Evolutionary conservation across 129 eudicot genomes (phyloP).

Genomic region (Glebionis coronaria): DNA sequence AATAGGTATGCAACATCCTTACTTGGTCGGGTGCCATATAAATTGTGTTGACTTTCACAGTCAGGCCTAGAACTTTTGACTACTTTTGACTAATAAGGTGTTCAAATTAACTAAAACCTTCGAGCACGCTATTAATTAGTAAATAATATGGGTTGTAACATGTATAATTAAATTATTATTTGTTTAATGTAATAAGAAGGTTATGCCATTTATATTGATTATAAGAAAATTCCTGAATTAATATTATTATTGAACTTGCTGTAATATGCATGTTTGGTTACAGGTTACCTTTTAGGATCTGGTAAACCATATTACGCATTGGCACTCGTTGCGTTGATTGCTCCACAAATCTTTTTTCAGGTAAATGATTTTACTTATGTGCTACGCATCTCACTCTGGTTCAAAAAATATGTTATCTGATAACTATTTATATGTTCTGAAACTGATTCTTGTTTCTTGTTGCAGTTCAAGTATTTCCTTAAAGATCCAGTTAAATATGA

Average conservation of each 20-base stretch:
- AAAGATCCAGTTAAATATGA: slow-evolving; percentile 93
- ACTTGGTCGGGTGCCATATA: neutral
- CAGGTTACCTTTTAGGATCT: slow-evolving; percentile 80
- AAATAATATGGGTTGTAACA: neutral
- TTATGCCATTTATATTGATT: neutral
- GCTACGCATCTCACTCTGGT: neutral
- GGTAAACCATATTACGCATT: slow-evolving; percentile 82
- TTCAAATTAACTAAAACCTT: too few relatives aligned
- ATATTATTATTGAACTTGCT: neutral
- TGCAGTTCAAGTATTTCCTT: slow-evolving; percentile 94
- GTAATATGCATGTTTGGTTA: slow-evolving; percentile 24
- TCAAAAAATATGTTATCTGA: neutral
- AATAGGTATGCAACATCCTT: neutral
- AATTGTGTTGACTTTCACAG: neutral
- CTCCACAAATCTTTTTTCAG: slow-evolving; percentile 85
- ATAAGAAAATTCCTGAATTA: neutral
- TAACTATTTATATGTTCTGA: neutral
- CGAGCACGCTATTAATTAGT: too few relatives aligned
- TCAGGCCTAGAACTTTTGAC: neutral
- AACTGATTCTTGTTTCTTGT: slow-evolving; percentile 4
- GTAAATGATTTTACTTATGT: slow-evolving; percentile 29
- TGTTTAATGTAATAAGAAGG: too few relatives aligned
- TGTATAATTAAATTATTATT: neutral
- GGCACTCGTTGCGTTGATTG: slow-evolving; percentile 68
- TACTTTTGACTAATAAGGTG: neutral